phyloP scores from a whole-genome alignment of 2,329 filamentous ascomycete species.

The Zopfia rhizophila region DNA sequence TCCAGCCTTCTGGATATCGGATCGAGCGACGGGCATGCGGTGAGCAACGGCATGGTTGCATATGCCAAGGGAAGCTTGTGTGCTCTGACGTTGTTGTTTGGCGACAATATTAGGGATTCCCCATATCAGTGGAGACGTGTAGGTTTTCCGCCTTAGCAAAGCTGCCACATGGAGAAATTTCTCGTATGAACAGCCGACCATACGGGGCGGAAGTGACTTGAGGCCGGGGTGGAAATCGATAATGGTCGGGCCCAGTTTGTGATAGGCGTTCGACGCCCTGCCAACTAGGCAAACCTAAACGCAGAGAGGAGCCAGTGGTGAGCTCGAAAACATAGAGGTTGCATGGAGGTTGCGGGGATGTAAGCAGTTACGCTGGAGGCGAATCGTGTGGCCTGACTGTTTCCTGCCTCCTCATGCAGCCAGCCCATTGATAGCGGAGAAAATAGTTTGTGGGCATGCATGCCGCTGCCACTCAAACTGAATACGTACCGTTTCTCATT shows the following conservation, averaged over 20 bases:
- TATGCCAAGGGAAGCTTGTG: conserved; percentile 38
- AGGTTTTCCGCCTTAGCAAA: conserved; percentile 19
- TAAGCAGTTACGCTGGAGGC: conserved; percentile 18
- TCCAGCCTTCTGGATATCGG: conserved; percentile 35
- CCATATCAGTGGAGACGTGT: conserved; percentile 21
- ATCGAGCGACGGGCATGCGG: conserved; percentile 22
- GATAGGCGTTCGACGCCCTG: conserved; percentile 27
- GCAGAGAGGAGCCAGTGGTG: conserved; percentile 19
- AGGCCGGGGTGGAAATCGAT: conserved; percentile 21
- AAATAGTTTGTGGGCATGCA: neutral
- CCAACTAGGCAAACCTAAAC: conserved; percentile 23
- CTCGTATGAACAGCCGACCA: conserved; percentile 9
- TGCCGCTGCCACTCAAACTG: neutral
- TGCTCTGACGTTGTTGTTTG: conserved; percentile 23
- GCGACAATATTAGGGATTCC: conserved; percentile 4
- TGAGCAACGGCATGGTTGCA: conserved; percentile 41
- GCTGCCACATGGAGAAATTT: conserved; percentile 16
- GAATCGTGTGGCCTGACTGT: conserved; percentile 12
- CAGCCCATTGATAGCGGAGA: neutral
- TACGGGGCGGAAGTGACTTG: conserved; percentile 7
- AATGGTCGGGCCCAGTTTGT: conserved; percentile 11
- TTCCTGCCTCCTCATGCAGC: neutral
- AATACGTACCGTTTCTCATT: neutral
- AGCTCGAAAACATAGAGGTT: conserved; percentile 15
- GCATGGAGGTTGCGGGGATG: conserved; percentile 31